Conservation (phyloP, 2,329 filamentous ascomycete species). For the Penicillium carneum region DNA sequence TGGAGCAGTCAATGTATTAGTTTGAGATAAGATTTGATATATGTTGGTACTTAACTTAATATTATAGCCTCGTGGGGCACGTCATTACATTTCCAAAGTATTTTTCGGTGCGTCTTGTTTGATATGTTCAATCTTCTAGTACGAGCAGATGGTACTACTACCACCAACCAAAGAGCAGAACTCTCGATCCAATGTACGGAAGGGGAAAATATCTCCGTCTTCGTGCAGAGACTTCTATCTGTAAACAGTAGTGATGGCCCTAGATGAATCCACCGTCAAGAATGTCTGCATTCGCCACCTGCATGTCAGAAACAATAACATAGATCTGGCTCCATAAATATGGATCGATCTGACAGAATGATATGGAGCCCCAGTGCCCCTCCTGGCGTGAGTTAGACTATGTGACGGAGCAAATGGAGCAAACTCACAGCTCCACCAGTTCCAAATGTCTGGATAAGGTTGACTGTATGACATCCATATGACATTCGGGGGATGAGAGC, state of each 20-base stretch:
- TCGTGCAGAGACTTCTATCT: not conserved
- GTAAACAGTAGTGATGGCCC: not conserved
- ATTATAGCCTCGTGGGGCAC: not conserved
- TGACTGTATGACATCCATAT: not conserved
- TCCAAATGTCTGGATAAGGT: constrained; percentile 24
- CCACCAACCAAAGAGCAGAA: not conserved
- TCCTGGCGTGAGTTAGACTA: constrained; percentile 19
- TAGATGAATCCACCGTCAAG: not conserved
- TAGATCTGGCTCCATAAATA: constrained; percentile 14
- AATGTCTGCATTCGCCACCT: constrained; percentile 16
- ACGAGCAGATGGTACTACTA: not conserved
- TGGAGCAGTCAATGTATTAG: not conserved
- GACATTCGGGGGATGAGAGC: not conserved
- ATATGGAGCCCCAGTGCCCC: constrained; percentile 29
- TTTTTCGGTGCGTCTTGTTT: not conserved
- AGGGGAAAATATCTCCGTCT: not conserved
- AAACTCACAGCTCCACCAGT: constrained; percentile 29
- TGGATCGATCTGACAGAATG: constrained; percentile 12
- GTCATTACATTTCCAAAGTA: not conserved
- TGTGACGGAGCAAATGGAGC: constrained; percentile 25
- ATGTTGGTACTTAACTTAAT: not conserved
- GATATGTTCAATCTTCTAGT: not conserved
- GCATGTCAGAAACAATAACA: constrained; percentile 12
- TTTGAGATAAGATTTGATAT: not conserved
- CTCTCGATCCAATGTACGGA: too few species aligned